Evolutionary conservation across 495 filamentous ascomycete species (phyloP), one percentile per base, ranked within the genome.

Genomic region (Xylaria grammica): DNA sequence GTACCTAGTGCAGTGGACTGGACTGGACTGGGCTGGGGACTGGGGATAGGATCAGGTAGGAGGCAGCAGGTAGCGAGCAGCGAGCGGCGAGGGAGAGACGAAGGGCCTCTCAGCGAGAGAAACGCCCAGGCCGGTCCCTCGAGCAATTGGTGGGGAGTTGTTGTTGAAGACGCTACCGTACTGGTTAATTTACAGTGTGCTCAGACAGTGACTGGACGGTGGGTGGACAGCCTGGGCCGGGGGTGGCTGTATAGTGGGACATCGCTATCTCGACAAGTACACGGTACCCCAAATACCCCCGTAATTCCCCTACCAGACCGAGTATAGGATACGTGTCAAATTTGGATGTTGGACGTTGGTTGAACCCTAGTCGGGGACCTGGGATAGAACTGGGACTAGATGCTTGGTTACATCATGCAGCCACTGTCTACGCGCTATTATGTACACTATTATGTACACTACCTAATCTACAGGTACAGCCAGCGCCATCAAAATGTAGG

Each of bases 361-460:
- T 34, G 19, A 10, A 40, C 40, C 53, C 53, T 27, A 34, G 53
- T 5, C 34, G n/a, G 13, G 22, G 26, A 56, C 34, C 53, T 56
- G 53, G n/a, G n/a, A n/a, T n/a, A n/a, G n/a, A n/a, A n/a, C n/a
- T n/a, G n/a, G n/a, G n/a, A n/a, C n/a, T n/a, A 30, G 36, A 36
- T 17, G 24, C 24, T 30, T 30, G 54, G 54, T 57, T 57, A 44
- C 54, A 57, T 57, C 56, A 59, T 59, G 56, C 56, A 19, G 27
- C 42, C 36, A 24, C 19, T 4, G 46, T 3, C 9, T 3, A 4
- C 6, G 44, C 17, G 44, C 44, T 48, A 15, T 15, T 42, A 42
- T 17, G 6, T 42, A 42, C 40, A 42, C n/a, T n/a, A 11, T 6
- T 42, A 42, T 36, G 34, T 36, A 36, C n/a, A n/a, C n/a, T n/a